A percentile compares a stretch with the other conserved stretches of the same genome.
Conservation (phyloP, 2,329 filamentous ascomycete species). For the Scolecobasidium constrictum region DNA sequence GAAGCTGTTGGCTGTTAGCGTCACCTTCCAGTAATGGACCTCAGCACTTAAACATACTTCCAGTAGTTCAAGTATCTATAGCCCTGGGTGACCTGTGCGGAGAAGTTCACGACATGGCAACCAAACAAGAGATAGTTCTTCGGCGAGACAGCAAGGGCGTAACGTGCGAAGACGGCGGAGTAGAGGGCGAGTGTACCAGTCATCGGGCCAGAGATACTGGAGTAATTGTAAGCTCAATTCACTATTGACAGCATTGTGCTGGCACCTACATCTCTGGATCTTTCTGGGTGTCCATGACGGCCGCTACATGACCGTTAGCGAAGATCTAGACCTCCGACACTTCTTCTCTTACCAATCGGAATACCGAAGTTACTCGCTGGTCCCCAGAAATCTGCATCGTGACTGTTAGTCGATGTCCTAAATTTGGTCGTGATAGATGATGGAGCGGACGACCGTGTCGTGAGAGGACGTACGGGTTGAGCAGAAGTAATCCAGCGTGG, state of each 20-base stretch:
- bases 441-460: too few species aligned
- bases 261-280: conserved; percentile 38
- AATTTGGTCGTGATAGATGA: too few species aligned
- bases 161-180: conserved; percentile 56
- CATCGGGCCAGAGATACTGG: conserved; percentile 55
- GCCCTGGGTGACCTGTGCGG: conserved; percentile 48
- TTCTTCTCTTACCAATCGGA: too few species aligned
- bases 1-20: conserved; percentile 16
- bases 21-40: conserved; percentile 1
- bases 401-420: not conserved
- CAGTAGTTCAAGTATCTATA: conserved; percentile 53
- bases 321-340: too few species aligned
- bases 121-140: conserved; percentile 59
- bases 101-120: conserved; percentile 56
- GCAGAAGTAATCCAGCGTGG: conserved; percentile 40
- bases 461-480: conserved; percentile 37
- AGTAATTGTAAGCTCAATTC: too few species aligned
- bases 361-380: conserved; percentile 43
- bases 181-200: conserved; percentile 50
- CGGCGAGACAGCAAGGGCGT: conserved; percentile 51
- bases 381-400: conserved; percentile 38
- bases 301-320: too few species aligned
- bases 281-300: conserved; percentile 43
- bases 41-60: conserved; percentile 25
- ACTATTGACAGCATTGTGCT: not conserved